Evolutionary conservation across 2,329 filamentous ascomycete species (phyloP).

Genomic region (Scedosporium dehoogii): DNA sequence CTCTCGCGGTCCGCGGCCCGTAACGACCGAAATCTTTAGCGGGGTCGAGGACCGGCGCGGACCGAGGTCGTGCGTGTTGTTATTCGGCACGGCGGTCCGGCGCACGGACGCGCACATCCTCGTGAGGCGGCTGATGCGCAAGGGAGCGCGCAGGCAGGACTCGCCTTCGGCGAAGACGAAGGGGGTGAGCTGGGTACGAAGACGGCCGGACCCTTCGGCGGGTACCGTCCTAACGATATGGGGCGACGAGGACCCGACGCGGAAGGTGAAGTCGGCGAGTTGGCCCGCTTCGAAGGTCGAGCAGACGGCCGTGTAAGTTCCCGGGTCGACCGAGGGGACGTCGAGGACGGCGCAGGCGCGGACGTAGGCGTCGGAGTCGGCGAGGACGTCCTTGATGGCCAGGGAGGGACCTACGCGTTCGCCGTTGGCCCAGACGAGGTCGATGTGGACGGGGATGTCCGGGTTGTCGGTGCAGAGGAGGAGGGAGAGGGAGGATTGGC

Average conservation of each 20-base stretch:
- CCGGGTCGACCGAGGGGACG: slow-evolving; percentile 49
- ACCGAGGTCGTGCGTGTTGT: background rate
- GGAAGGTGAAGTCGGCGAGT: slow-evolving; percentile 62
- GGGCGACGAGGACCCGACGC: slow-evolving; percentile 55
- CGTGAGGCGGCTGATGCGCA: slow-evolving; percentile 42
- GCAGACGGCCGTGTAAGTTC: slow-evolving; percentile 78
- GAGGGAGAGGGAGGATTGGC: slow-evolving; percentile 55
- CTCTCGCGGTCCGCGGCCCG: slow-evolving; percentile 61
- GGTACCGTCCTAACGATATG: slow-evolving; percentile 52
- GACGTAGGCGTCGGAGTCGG: slow-evolving; percentile 81
- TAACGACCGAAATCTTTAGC: slow-evolving; percentile 63
- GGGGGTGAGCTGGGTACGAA: slow-evolving; percentile 49
- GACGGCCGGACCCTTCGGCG: slow-evolving; percentile 63
- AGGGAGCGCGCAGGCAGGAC: slow-evolving; percentile 26
- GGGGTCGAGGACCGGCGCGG: slow-evolving; percentile 34
- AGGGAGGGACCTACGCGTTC: slow-evolving; percentile 56
- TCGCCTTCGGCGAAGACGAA: slow-evolving; percentile 39
- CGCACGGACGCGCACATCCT: slow-evolving; percentile 32
- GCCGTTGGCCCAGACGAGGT: slow-evolving; percentile 69
- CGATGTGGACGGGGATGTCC: slow-evolving; percentile 72
- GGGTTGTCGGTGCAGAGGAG: slow-evolving; percentile 59
- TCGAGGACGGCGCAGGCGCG: slow-evolving; percentile 67
- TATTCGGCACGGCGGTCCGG: slow-evolving; percentile 12
- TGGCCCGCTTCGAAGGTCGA: slow-evolving; percentile 84
- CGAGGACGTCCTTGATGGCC: slow-evolving; percentile 65